Base-by-base conservation (phyloP, 179 eudicot species). In the Vitellaria paradoxa region DNA sequence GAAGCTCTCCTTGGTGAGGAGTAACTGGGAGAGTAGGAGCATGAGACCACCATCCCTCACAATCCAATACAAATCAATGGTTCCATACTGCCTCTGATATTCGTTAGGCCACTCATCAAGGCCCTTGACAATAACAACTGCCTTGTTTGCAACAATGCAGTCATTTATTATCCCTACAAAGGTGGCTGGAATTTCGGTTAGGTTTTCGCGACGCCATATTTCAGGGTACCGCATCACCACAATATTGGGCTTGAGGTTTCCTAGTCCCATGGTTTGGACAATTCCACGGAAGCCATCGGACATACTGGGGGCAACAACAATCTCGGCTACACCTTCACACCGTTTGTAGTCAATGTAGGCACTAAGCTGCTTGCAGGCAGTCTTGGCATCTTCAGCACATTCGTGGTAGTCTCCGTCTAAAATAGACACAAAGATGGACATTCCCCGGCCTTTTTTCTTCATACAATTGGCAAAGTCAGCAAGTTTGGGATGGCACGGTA, bases 311-410 rank as follows among this genome's bases (percentile, higher is more conserved):
- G 99, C 99, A 9, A 96, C 98, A 47, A 93, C 89, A 50, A 96
- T 95, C 83, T 96, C 99, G 0, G 98, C 99, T n/a, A 96, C 99
- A 42, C 98, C 99, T 88, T 96, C 99, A 68, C 97, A 96, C 49
- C 86, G 87, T 85, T 93, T 96, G 89, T 96, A 96, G 52, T 96
- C 99, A 9, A 96, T 93, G 77, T 90, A 96, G 2, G 94, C 81
- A 65, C 93, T 88, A 71, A 96, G 89, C 74, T 90, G 91, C 80
- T 88, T 86, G 81, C 97, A 88, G 70, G 98, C 98, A 24, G 77
- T 79, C 79, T 93, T 91, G 77, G 99, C 99, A 70, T 96, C 98
- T 85, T 96, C 97, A 12, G 99, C 99, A 78, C 91, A 81, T 68
- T 91, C 96, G 26, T 87, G 89, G 75, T 96, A 96, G 82, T 96